A percentile compares a stretch with the other conserved stretches of the same genome.
phyloP scores from a whole-genome alignment of 1,139 yeast genomes.

The Magnusiomyces paraingens region DNA sequence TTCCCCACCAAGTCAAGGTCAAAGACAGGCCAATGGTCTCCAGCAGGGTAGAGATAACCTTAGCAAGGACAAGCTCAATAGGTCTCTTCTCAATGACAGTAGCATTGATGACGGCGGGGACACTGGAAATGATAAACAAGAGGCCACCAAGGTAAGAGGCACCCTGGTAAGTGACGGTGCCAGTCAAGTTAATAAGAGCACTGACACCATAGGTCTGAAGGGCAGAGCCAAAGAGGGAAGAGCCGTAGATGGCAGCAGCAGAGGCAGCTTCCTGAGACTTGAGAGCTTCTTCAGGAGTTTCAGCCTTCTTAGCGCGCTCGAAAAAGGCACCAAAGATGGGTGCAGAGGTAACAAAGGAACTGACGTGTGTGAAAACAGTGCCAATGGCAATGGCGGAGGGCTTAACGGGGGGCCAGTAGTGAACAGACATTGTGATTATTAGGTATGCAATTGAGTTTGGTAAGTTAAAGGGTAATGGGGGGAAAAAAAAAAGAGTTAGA shows the following conservation, averaged over 20 bases:
- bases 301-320: conserved; percentile 33
- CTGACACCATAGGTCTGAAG: conserved; percentile 39
- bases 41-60: conserved; percentile 32
- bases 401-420: conserved; percentile 17
- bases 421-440: conserved; percentile 22
- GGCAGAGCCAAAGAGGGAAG: conserved; percentile 34
- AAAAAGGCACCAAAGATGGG: conserved; percentile 39
- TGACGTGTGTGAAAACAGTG: conserved; percentile 36
- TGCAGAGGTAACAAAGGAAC: conserved; percentile 33
- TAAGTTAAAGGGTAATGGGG: not conserved
- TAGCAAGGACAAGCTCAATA: conserved; percentile 33
- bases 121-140: conserved; percentile 35
- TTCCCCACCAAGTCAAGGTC: conserved; percentile 35
- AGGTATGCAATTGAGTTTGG: not conserved
- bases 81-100: conserved; percentile 35
- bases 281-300: conserved; percentile 33
- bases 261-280: conserved; percentile 34
- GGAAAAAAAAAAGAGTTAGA: not conserved
- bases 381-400: conserved; percentile 37
- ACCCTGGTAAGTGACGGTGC: conserved; percentile 36
- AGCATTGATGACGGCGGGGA: conserved; percentile 34
- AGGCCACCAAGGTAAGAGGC: conserved; percentile 38
- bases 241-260: conserved; percentile 33
- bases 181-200: conserved; percentile 36
- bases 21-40: conserved; percentile 40